Evolutionary conservation across 495 filamentous ascomycete species (phyloP).

Genomic region (Diplogelasinospora grovesii): DNA sequence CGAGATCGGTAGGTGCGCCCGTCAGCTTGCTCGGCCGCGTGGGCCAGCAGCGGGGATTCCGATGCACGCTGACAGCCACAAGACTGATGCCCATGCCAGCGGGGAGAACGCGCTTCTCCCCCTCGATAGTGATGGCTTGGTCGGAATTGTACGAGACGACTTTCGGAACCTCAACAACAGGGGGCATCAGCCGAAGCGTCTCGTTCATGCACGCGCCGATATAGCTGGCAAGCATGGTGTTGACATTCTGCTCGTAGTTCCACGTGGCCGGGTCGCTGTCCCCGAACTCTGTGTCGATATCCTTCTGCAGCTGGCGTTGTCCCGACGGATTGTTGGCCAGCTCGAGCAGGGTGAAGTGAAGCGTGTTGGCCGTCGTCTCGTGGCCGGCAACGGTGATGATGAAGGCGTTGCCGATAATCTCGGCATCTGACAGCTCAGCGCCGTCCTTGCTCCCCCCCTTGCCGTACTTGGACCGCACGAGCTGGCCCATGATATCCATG

Average conservation of each 20-base stretch:
- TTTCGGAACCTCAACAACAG: conserved; percentile 58
- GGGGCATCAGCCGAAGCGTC: conserved; percentile 55
- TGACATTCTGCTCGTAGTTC: conserved; percentile 56
- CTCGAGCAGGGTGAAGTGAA: conserved; percentile 55
- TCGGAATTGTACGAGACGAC: conserved; percentile 35
- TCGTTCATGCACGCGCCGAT: conserved; percentile 64
- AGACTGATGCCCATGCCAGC: conserved; percentile 40
- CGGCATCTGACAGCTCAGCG: conserved; percentile 40
- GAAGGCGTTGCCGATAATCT: conserved; percentile 66
- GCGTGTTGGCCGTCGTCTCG: conserved; percentile 62
- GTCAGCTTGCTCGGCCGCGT: conserved; percentile 34
- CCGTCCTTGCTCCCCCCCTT: conserved; percentile 11
- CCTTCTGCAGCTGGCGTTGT: conserved; percentile 54
- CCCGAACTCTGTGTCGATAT: conserved; percentile 52
- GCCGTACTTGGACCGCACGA: conserved; percentile 42
- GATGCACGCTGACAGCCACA: conserved; percentile 40
- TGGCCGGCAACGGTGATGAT: conserved; percentile 67
- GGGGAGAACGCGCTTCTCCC: conserved; percentile 45
- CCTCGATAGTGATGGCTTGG: conserved; percentile 47
- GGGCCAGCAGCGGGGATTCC: conserved; percentile 61
- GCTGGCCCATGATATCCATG: conserved; percentile 59
- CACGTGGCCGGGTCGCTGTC: conserved; percentile 45
- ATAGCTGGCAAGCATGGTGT: conserved; percentile 51
- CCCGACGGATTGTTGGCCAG: conserved; percentile 52
- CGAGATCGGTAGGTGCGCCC: conserved; percentile 30